Evolutionary conservation across 2,329 filamentous ascomycete species (phyloP), one percentile per base, ranked within the genome.

Genomic region (Ophiostoma australiae): DNA sequence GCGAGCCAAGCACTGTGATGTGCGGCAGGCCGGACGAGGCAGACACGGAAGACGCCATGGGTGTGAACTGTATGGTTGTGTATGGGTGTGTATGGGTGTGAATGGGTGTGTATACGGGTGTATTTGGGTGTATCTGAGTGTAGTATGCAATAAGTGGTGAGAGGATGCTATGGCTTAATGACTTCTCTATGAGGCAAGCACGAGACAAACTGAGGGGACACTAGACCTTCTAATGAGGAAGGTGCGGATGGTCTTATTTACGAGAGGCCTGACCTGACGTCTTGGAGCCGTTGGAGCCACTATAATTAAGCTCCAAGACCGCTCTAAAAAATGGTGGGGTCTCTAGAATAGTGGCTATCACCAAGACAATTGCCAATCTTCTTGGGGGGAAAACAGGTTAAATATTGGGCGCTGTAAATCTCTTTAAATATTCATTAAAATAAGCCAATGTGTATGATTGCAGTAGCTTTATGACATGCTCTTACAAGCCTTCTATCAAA

Each of bases 1-100:
- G 89, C 44, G 94, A 98, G 76, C 94, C 94, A 75, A 98, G 89
- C 73, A 97, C 87, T 74, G 91, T 90, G 79, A 98, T 95, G 76
- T 80, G 80, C 31, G 83, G 83, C 33, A 74, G 70, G 52, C 67
- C 67, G 58, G 10, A 65, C 4, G 58, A 39, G 35, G 27, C 58
- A 33, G 58, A 33, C 63, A 39, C 23, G 5, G 66, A 33, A 33
- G 67, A 37, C 10, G 67, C 8, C 67, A 68, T 68, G 23, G 23
- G 6, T 55, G 44, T 35, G 35, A 39, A 33, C 27, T 15, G 27
- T 27, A 4, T 37, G 15, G 31, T 31, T 13, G 17, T 35, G 15
- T 17, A 6, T 63, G 31, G 4, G 27, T 17, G 27, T 17, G 5
- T 15, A 7, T 58, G 52, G 13, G 31, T n/a, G n/a, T n/a, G n/a